Base-by-base conservation (phyloP, 2,329 filamentous ascomycete genomes). In the Arthrinium puccinioides region DNA sequence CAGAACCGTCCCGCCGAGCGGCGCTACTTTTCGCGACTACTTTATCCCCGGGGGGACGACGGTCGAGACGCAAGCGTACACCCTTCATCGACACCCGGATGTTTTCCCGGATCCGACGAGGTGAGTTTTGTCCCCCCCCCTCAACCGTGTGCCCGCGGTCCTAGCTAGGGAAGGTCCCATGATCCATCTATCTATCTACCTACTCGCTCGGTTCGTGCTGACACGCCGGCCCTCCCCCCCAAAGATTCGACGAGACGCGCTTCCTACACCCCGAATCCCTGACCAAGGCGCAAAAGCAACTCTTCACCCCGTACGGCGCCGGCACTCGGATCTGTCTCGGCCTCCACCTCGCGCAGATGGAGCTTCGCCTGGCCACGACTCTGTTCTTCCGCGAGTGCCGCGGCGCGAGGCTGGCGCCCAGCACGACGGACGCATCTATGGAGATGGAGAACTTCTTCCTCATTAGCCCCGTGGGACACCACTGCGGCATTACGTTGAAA, bases 321-420 rank as follows among this genome's bases (percentile, higher is more conserved):
- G 74, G 74, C 2, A 60, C 70, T 0, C 57, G 70, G 32, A 50
- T 52, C 3, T 79, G 75, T 41, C 57, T 79, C 9, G 74, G 74
- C 4, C 57, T 71, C 16, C 70, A 76, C 38, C 57, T 79, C 13
- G 74, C 74, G 1, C 56, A 62, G 14, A 73, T 74, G 55, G 73
- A 77, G 47, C 48, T 77, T 14, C 59, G 72, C 5, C 62, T 72
- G 18, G 69, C 61, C 0, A 57, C 64, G 0, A 66, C 69, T 0
- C 54, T 63, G 5, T 72, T 79, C 51, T 73, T 76, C 48, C 57
- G 63, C 1, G 55, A 64, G 23, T 70, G 63, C 41, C 56, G 59
- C 0, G 47, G 46, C 39, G 52, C 51, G 3, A 48, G 28, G 9
- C 32, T 57, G 4, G 54, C 52, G 18, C 10, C 26, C 5, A 15